Percentiles rank a stretch among this genome's conserved stretches.
phyloP scores from a whole-genome alignment of 2,329 filamentous ascomycete genomes.

The Microsporum canis region DNA sequence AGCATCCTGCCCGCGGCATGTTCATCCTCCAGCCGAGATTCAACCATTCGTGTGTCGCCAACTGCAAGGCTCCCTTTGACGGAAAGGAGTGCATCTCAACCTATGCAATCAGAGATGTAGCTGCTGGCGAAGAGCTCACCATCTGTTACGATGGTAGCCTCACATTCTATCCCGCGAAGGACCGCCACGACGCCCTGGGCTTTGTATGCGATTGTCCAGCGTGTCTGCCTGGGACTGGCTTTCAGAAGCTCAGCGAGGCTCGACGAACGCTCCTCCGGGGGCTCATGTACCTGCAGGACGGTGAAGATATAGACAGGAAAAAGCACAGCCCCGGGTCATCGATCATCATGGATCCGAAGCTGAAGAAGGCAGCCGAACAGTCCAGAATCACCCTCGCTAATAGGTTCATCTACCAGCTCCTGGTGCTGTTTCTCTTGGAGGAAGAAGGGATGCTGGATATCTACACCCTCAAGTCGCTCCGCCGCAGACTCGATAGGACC shows the following conservation, averaged over 20 bases:
- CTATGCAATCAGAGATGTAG: conserved; percentile 16
- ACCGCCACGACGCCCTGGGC: conserved; percentile 8
- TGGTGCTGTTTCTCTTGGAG: conserved; percentile 8
- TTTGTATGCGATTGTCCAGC: conserved; percentile 10
- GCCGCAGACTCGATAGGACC: conserved; percentile 3
- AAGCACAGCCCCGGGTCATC: not conserved
- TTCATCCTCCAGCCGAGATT: conserved; percentile 6
- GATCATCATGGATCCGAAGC: conserved; percentile 7
- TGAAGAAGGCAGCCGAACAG: conserved; percentile 10
- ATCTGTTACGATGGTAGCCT: conserved; percentile 7
- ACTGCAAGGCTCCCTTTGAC: conserved; percentile 14
- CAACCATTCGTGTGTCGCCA: conserved; percentile 22
- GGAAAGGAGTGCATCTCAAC: conserved; percentile 8
- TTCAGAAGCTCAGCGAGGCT: conserved; percentile 10
- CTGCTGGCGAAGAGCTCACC: conserved; percentile 19
- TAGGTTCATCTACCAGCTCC: conserved; percentile 9
- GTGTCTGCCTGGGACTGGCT: not conserved
- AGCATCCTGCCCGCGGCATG: not conserved
- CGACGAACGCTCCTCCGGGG: conserved; percentile 7
- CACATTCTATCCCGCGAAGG: not conserved
- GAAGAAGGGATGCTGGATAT: conserved; percentile 14
- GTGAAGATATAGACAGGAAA: not conserved
- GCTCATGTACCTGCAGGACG: conserved; percentile 4
- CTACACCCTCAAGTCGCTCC: not conserved
- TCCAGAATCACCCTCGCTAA: conserved; percentile 5